Base-by-base conservation (phyloP, 73 alveolate species). In the Symbiodinium natans region DNA sequence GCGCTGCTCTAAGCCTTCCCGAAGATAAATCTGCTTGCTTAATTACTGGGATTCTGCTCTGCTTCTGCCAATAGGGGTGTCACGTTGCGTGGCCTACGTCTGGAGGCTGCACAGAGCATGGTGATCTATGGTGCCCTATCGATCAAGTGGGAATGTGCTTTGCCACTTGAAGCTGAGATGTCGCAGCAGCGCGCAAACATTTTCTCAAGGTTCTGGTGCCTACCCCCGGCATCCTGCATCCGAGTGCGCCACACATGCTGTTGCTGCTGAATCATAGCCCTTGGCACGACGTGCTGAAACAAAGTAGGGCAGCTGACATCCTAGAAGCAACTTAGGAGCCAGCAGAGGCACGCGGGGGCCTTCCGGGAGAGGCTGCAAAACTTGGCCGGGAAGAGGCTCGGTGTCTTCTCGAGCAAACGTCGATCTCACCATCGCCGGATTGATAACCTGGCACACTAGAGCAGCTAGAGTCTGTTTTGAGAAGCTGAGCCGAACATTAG, bases 281-380 rank as follows among this genome's bases (percentile, higher is more conserved):
- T 74, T 33, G 29, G 27, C 39, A 34, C 29, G 10, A 7, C 23
- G 83, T 17, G 40, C 41, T 63, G 41, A 10, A 59, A 59, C 31
- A 25, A 10, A 13, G 40, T 15, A 2, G 84, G 27, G 31, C 19
- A 29, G 17, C 83, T 34, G 29, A 43, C 84, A 13, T 33, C 82
- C 36, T 36, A 1, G 46, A 9, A 3, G n/a, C 41, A n/a, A 39
- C 95, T 88, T 33, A 63, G 95, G n/a, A 8, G 31, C 1, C 9
- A 43, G 48, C 95, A 82, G 42, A n/a, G 95, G 95, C 48, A 82
- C 95, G 71, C 95, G 42, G 36, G 95, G 95, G 21, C 95, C 95
- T 68, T 88, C 95, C 63, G 95, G 95, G 33, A 80, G 95, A 29
- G 80, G 80, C 9, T 23, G 80, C 80, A 63, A 13, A 36, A 63